phyloP scores from a whole-genome alignment of 257 asterid genomes.

The Verbena officinalis region DNA sequence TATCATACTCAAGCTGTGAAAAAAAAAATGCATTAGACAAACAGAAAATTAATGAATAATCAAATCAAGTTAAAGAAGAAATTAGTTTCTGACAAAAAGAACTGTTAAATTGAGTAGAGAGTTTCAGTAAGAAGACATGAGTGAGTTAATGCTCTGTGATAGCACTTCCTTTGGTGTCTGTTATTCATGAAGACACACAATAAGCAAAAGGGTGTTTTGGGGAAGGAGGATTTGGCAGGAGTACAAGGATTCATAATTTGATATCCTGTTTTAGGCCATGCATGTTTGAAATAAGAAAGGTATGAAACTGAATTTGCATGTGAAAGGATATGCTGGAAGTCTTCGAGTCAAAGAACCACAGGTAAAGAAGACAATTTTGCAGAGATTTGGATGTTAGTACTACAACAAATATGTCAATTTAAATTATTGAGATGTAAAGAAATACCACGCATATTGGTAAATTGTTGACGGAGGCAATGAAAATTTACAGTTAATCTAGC shows the following conservation, averaged over 20 bases:
- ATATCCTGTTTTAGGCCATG: neutral
- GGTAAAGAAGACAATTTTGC: neutral
- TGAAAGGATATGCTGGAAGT: neutral
- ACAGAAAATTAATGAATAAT: neutral
- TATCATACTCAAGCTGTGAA: conserved; percentile 94
- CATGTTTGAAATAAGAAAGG: neutral
- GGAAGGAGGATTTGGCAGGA: neutral
- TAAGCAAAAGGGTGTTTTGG: neutral
- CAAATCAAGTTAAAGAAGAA: conserved; percentile 4
- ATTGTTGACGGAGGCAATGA: neutral
- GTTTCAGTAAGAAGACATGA: too few relatives aligned
- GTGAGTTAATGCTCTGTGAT: neutral
- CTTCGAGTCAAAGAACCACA: neutral
- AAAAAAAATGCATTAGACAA: conserved; percentile 26
- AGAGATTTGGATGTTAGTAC: neutral
- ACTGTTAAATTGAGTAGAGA: neutral
- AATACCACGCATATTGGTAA: conserved; percentile 1
- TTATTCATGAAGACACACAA: conserved; percentile 2
- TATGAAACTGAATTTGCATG: neutral
- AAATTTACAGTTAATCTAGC: neutral
- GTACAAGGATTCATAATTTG: neutral
- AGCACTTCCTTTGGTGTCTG: neutral
- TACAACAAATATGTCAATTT: neutral
- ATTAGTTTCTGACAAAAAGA: neutral
- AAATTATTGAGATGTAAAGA: neutral